Conservation (phyloP, 2,329 filamentous ascomycete species). For the Zymoseptoria ardabiliae region DNA sequence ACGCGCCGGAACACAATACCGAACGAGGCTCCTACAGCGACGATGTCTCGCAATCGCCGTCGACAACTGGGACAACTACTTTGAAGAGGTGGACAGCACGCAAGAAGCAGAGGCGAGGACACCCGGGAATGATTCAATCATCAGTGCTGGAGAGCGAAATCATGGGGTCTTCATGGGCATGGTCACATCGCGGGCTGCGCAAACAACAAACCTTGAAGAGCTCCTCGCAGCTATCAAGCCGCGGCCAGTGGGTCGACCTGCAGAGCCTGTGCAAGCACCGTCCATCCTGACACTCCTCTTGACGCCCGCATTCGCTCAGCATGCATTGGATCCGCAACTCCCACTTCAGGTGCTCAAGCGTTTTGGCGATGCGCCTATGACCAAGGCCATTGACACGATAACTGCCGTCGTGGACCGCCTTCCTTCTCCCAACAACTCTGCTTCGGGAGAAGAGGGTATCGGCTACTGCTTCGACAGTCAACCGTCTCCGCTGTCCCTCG, state of each 20-base stretch:
- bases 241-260: conserved; percentile 1
- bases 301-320: conserved; percentile 19
- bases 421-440: conserved; percentile 7
- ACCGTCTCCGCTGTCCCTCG: conserved; percentile 1
- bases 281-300: conserved; percentile 17
- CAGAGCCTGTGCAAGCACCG: conserved; percentile 1
- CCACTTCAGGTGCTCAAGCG: conserved; percentile 14
- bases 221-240: conserved; percentile 13
- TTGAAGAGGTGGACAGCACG: not conserved
- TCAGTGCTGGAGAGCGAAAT: not conserved
- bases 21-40: not conserved
- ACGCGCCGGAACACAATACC: not conserved
- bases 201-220: conserved; percentile 9
- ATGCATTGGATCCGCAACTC: conserved; percentile 18
- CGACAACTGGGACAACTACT: not conserved
- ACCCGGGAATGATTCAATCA: not conserved
- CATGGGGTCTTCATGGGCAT: not conserved
- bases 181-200: conserved; percentile 3
- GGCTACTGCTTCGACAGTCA: conserved; percentile 19
- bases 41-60: not conserved
- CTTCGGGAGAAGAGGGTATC: conserved; percentile 22
- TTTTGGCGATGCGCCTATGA: conserved; percentile 5
- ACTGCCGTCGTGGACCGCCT: conserved; percentile 27
- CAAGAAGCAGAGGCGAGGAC: not conserved
- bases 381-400: conserved; percentile 18